A percentile compares a stretch with the other conserved stretches of the same genome.
Conservation (phyloP, 768 basidiomycete species). For the Phlegmacium glaucopus region DNA sequence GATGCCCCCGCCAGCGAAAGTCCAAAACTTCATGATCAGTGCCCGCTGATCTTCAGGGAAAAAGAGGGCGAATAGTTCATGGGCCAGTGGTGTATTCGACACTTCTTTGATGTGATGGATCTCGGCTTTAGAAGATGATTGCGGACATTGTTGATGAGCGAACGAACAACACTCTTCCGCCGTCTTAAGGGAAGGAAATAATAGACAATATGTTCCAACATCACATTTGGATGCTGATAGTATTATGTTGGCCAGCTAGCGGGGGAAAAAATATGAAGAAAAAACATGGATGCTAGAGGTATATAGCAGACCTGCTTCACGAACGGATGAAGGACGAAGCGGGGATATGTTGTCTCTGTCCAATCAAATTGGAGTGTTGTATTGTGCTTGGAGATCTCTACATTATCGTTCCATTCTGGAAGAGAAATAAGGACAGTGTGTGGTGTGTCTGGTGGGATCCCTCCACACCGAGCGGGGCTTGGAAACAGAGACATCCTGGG, state of each 20-base stretch:
- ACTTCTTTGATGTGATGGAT: not conserved
- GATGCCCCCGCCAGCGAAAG: not conserved
- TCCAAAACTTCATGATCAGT: not conserved
- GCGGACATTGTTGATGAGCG: not conserved
- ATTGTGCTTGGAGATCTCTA: not conserved
- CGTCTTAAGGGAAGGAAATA: not conserved
- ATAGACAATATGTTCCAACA: not conserved
- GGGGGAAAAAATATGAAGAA: not conserved
- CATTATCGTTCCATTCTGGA: not conserved
- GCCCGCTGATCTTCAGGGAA: not conserved
- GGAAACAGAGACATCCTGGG: not conserved
- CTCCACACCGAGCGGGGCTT: not conserved
- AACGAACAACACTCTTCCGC: not conserved
- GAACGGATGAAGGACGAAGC: not conserved
- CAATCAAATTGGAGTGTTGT: not conserved
- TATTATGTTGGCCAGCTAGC: not conserved
- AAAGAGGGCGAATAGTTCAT: no score
- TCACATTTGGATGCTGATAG: not conserved
- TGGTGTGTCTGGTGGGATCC: not conserved
- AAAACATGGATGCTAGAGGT: not conserved
- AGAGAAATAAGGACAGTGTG: not conserved
- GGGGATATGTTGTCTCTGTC: not conserved
- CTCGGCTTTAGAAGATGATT: not conserved
- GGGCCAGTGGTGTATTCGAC: not conserved
- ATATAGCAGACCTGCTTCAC: not conserved